These are phyloP conservation scores for Globisporangium heterothallicum DNA, from an alignment of 352 stramenopile species.

Conservation along the genomic window DNA sequence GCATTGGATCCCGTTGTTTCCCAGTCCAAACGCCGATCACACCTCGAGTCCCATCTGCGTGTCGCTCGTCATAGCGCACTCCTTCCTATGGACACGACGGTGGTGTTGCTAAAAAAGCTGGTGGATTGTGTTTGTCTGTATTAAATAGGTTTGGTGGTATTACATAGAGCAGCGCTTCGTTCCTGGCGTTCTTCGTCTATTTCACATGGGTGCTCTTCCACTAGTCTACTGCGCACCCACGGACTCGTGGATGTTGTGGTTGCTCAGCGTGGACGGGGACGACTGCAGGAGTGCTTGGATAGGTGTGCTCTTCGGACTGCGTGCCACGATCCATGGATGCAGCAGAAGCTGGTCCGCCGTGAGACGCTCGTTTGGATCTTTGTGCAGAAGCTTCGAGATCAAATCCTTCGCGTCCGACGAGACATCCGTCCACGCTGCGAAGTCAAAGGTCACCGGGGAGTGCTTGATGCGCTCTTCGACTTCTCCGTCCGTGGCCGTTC, in stretches of 20 bases:
- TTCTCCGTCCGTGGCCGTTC: slow-evolving; percentile 72
- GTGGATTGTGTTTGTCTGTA: no score
- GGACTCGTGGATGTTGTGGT: slow-evolving; percentile 5
- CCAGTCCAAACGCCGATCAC: no score
- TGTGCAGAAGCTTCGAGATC: slow-evolving; percentile 80
- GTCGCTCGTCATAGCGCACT: no score
- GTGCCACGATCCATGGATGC: slow-evolving; percentile 84
- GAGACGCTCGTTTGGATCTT: slow-evolving; percentile 77
- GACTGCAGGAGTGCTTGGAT: slow-evolving; percentile 5
- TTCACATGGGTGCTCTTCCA: neutral
- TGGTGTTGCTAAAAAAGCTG: no score
- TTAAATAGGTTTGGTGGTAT: neutral
- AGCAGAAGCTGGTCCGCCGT: slow-evolving; percentile 88
- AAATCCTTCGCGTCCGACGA: slow-evolving; percentile 88
- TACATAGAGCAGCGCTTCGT: no score
- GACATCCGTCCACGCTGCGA: slow-evolving; percentile 56
- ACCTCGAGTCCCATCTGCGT: no score
- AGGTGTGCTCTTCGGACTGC: neutral
- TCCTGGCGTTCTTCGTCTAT: neutral
- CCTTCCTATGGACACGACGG: no score
- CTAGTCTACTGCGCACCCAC: neutral
- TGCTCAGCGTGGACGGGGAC: slow-evolving; percentile 9
- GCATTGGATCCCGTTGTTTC: no score
- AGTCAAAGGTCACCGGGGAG: slow-evolving; percentile 44
- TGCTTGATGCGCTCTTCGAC: slow-evolving; percentile 79